phyloP scores from a whole-genome alignment of 2,329 filamentous ascomycete genomes.

The Dryadomyces sulphureus region DNA sequence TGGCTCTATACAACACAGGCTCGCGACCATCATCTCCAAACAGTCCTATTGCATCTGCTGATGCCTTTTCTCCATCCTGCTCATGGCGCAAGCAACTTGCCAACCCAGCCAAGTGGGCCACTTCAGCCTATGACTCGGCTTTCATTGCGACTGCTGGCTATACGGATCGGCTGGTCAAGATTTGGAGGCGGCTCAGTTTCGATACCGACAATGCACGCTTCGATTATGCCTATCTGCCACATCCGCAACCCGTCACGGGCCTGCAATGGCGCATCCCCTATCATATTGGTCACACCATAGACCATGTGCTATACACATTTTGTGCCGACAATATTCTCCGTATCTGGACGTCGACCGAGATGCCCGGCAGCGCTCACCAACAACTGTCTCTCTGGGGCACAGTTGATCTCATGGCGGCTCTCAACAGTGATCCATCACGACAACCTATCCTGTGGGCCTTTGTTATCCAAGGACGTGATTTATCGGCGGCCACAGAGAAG shows the following conservation, averaged over 20 bases:
- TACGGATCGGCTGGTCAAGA: slow-evolving; percentile 73
- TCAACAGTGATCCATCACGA: not conserved
- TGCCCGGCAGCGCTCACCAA: slow-evolving; percentile 42
- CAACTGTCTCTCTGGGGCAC: slow-evolving; percentile 67
- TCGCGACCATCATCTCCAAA: slow-evolving; percentile 23
- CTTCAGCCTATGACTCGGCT: slow-evolving; percentile 73
- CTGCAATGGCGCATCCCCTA: slow-evolving; percentile 75
- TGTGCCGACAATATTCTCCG: slow-evolving; percentile 68
- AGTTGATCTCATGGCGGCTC: slow-evolving; percentile 57
- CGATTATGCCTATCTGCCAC: slow-evolving; percentile 80
- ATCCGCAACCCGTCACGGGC: slow-evolving; percentile 65
- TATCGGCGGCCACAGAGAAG: slow-evolving; percentile 61
- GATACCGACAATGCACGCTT: slow-evolving; percentile 73
- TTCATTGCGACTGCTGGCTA: slow-evolving; percentile 70
- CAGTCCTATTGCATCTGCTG: not conserved
- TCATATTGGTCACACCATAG: slow-evolving; percentile 61
- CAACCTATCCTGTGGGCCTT: slow-evolving; percentile 44
- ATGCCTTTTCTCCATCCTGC: slow-evolving; percentile 14
- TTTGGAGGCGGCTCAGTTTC: slow-evolving; percentile 82
- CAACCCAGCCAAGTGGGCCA: slow-evolving; percentile 56
- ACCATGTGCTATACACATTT: slow-evolving; percentile 82
- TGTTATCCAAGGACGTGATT: slow-evolving; percentile 69
- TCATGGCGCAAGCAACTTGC: slow-evolving; percentile 67
- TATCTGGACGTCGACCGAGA: slow-evolving; percentile 69
- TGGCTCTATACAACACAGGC: slow-evolving; percentile 52